Evolutionary conservation across 345 rosid genomes (phyloP).

Genomic region (Syzygium aromaticum): DNA sequence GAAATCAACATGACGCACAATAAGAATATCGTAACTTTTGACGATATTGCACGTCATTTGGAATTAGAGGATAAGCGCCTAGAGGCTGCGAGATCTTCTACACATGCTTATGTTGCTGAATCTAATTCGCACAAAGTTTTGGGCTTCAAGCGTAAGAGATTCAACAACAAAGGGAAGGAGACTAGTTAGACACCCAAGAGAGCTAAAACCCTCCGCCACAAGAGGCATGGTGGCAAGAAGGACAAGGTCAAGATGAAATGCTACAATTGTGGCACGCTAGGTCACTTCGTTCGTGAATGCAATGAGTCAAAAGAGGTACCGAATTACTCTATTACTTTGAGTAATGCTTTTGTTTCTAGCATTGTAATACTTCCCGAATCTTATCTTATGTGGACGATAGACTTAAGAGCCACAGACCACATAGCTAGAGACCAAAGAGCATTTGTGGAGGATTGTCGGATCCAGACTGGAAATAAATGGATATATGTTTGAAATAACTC

Average conservation of each 20-base stretch:
- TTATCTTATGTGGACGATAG: background rate
- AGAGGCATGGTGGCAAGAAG: background rate
- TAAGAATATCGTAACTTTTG: background rate
- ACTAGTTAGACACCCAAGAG: background rate
- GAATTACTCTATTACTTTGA: background rate
- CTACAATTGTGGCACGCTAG: too few relatives aligned
- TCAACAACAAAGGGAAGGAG: background rate
- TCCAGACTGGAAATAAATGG: background rate
- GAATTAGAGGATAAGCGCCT: background rate
- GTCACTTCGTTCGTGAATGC: background rate
- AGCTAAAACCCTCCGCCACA: background rate
- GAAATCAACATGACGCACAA: background rate
- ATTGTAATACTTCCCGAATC: background rate
- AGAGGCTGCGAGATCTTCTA: background rate
- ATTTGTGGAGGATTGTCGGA: background rate
- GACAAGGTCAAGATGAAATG: background rate
- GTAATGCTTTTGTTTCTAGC: background rate
- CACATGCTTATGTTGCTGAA: background rate
- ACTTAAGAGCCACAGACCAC: background rate
- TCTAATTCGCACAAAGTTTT: background rate
- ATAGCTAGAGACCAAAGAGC: background rate
- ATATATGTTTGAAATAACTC: background rate
- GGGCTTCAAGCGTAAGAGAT: background rate
- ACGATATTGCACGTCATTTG: background rate
- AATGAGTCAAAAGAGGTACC: background rate